These are phyloP conservation scores for Quercus engelmannii DNA, from an alignment of 306 rosid genomes.

Conservation along the genomic window DNA sequence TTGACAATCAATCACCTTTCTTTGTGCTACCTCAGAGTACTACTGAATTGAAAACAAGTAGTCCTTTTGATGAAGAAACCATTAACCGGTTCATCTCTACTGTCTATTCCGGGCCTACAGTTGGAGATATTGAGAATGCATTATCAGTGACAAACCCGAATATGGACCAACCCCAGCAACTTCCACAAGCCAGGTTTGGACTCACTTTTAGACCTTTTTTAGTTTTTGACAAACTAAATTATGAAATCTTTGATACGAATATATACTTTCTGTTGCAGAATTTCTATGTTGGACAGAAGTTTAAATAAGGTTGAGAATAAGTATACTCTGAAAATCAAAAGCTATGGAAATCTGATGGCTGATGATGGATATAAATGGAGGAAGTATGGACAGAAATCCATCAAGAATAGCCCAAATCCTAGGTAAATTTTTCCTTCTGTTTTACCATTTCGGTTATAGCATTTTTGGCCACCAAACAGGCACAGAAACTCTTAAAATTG, in stretches of 20 bases:
- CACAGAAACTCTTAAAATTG: background rate
- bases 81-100: slow-evolving; percentile 39
- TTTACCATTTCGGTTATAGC: background rate
- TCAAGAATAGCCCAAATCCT: slow-evolving; percentile 88
- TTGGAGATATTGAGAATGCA: slow-evolving; percentile 68
- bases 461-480: background rate
- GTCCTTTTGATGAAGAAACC: slow-evolving; percentile 18
- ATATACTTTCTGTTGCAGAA: slow-evolving; percentile 30
- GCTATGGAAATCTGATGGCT: slow-evolving; percentile 71
- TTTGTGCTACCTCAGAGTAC: slow-evolving; percentile 31
- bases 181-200: slow-evolving; percentile 50
- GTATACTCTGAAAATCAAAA: slow-evolving; percentile 77
- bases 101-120: slow-evolving; percentile 73
- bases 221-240: too few species aligned
- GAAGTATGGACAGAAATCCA: slow-evolving; percentile 88
- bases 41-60: slow-evolving; percentile 6
- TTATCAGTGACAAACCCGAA: slow-evolving; percentile 40
- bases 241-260: background rate
- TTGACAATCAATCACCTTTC: slow-evolving; percentile 58
- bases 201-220: background rate
- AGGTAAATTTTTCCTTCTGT: slow-evolving; percentile 43
- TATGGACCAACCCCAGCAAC: slow-evolving; percentile 33
- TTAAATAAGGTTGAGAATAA: slow-evolving; percentile 71
- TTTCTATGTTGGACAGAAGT: slow-evolving; percentile 59
- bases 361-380: slow-evolving; percentile 98